Conservation (phyloP, 495 filamentous ascomycete species). For the Tuber umbilicatum region DNA sequence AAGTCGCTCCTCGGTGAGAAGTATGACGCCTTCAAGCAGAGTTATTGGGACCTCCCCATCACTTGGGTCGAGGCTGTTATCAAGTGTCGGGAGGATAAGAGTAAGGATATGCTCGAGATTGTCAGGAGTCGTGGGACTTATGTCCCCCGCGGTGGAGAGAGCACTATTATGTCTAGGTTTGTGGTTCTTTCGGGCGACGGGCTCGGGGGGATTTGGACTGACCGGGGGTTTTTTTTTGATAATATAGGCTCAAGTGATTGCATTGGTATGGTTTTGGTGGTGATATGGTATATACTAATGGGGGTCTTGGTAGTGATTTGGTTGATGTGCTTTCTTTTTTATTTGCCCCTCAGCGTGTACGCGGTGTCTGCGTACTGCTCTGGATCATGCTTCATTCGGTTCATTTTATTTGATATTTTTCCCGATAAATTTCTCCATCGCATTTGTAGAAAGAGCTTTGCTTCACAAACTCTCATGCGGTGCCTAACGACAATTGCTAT, state of each 20-base stretch:
- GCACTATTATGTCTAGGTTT: constrained; percentile 42
- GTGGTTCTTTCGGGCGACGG: background rate
- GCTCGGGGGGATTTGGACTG: background rate
- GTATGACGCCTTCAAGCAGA: constrained; percentile 73
- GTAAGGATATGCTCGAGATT: constrained; percentile 74
- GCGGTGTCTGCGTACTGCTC: background rate
- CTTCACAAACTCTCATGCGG: background rate
- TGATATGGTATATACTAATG: background rate
- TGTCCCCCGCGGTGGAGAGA: constrained; percentile 31
- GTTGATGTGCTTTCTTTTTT: background rate
- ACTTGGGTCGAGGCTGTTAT: constrained; percentile 95
- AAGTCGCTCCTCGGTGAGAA: constrained; percentile 66
- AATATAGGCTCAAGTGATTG: background rate
- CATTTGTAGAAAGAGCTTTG: background rate
- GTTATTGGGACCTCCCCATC: constrained; percentile 91
- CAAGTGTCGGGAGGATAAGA: constrained; percentile 83
- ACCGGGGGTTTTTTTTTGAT: background rate
- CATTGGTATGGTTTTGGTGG: background rate
- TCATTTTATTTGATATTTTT: background rate
- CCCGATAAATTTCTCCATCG: background rate
- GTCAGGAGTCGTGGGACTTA: constrained; percentile 82
- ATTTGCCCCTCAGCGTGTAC: background rate
- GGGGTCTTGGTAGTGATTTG: background rate
- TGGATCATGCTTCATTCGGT: background rate
- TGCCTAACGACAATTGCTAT: background rate